Conservation (phyloP, 345 rosid species). For the Cardiospermum halicacabum region DNA sequence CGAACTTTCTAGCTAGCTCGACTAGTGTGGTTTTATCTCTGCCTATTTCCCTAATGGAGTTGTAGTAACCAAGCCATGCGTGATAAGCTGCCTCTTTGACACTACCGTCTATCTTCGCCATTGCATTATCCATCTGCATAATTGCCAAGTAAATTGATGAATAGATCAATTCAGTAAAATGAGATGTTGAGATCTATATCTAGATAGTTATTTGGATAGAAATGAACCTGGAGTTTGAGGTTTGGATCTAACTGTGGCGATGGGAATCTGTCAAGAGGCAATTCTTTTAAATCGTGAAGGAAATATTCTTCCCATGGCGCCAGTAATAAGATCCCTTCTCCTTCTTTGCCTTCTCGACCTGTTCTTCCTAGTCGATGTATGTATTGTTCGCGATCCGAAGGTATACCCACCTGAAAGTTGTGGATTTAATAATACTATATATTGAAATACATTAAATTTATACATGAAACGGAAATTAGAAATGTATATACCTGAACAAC, state of each 20-base stretch:
- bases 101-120: conserved; percentile 69
- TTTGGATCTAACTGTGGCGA: conserved; percentile 54
- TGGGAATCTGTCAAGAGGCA: conserved; percentile 65
- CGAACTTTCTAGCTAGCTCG: conserved; percentile 72
- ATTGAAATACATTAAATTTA: too few species aligned
- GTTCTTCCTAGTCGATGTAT: conserved; percentile 94
- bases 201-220: too few species aligned
- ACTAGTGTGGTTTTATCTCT: conserved; percentile 83
- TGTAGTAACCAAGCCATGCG: conserved; percentile 95
- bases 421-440: conserved; percentile 4
- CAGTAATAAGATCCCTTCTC: conserved; percentile 76
- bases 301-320: conserved; percentile 98
- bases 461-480: too few species aligned
- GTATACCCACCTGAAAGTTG: conserved; percentile 67
- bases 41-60: conserved; percentile 77
- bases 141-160: too few species aligned
- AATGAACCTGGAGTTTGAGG: conserved; percentile 49
- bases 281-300: conserved; percentile 71
- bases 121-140: conserved; percentile 65
- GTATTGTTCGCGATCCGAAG: conserved; percentile 71
- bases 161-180: not conserved
- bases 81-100: conserved; percentile 94
- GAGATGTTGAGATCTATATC: not conserved
- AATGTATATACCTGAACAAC: conserved; percentile 96
- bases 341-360: conserved; percentile 80